Base-by-base conservation (phyloP, 306 rosid genomes). In the Corylus heterophylla region DNA sequence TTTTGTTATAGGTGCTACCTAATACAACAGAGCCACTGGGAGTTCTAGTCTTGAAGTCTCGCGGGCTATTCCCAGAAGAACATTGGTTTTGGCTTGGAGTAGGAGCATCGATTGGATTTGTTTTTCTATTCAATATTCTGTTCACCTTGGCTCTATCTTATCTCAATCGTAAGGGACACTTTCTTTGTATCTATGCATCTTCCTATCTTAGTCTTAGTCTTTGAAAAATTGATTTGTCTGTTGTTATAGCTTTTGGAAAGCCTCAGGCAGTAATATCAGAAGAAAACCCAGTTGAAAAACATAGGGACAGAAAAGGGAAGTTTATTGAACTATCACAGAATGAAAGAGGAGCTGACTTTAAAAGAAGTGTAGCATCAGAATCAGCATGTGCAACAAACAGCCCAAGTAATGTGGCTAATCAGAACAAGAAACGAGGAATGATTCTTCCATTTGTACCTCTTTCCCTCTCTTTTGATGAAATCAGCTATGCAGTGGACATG, bases 21-120 rank as follows among this genome's bases (percentile, higher is more conserved):
- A 80, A 85, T 86, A 87, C 92, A 76, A 86, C 90, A 74, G 92
- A 93, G 77, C 54, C 96, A 52, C 78, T 93, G 54, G 98, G 98
- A 77, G 86, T 91, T 76, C 63, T 77, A 77, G 88, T 93, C 78
- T 82, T 93, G 81, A 89, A 90, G 78, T 79, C 97, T 44, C 92
- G 89, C 14, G 96, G 98, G 54, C 12, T 91, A 55, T 93, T 92
- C 75, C 87, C 88, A 4, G 92, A 89, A 81, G 89, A 93, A 76
- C 74, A 83, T 47, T 91, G 97, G 98, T 93, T 86, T 85, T 93
- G 98, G 98, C 86, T 93, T 81, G 98, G 98, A 76, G 89, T 92
- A 74, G 97, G 84, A 86, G 97, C 93, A 47, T 83, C 85, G 76
- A 73, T 90, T 81, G 95, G 92, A 72, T 93, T 88, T 77, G 77